A percentile compares a stretch with the other conserved stretches of the same genome.
These are phyloP conservation scores for Boletus huronensis DNA, from an alignment of 768 basidiomycete genomes.

Conservation along the genomic window DNA sequence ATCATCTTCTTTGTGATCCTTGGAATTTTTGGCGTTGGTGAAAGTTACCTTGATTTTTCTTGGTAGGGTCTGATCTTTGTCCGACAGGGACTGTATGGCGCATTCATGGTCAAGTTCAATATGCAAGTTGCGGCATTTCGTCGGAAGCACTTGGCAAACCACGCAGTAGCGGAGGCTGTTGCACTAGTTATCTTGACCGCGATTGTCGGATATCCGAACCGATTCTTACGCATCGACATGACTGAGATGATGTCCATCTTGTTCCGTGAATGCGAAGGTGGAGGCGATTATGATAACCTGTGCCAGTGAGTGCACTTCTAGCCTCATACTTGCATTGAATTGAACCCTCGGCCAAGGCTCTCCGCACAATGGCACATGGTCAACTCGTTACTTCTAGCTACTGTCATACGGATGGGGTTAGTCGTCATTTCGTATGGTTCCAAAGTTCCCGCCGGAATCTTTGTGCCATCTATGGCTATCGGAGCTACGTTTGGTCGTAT, in stretches of 20 bases:
- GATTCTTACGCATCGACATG: constrained; percentile 96
- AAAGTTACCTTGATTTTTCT: not conserved
- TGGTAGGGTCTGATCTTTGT: constrained; percentile 10
- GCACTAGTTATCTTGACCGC: constrained; percentile 85
- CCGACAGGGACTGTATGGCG: constrained; percentile 89
- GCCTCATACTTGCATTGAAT: not conserved
- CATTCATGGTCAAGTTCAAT: constrained; percentile 96
- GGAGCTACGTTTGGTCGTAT: constrained; percentile 97
- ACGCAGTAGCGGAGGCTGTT: constrained; percentile 88
- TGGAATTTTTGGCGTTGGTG: constrained; percentile 88
- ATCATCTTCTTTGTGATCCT: constrained; percentile 94
- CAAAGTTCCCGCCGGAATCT: constrained; percentile 97
- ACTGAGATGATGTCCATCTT: constrained; percentile 93
- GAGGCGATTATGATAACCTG: constrained; percentile 83
- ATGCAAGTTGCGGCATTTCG: constrained; percentile 93
- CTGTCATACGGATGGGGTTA: constrained; percentile 79
- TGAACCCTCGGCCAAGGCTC: constrained; percentile 47
- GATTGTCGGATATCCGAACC: constrained; percentile 89
- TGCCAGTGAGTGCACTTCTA: constrained; percentile 75
- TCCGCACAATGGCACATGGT: constrained; percentile 92
- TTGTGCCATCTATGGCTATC: constrained; percentile 98
- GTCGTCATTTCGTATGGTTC: constrained; percentile 93
- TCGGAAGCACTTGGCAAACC: constrained; percentile 78
- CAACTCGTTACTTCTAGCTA: constrained; percentile 88
- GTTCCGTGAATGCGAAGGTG: constrained; percentile 94